phyloP scores from a whole-genome alignment of 495 filamentous ascomycete species.

The Penicillium subrubescens region DNA sequence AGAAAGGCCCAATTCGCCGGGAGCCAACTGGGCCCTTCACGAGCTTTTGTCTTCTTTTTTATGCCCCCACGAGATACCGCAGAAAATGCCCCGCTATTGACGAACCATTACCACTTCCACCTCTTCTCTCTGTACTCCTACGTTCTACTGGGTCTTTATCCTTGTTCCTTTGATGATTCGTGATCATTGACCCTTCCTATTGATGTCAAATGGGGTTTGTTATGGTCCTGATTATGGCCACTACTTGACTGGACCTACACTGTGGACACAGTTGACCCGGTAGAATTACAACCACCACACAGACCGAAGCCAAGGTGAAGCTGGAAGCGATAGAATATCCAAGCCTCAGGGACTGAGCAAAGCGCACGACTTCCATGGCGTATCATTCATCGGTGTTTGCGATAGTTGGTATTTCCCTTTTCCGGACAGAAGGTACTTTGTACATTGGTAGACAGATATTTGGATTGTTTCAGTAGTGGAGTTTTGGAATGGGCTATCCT shows the following conservation, averaged over 20 bases:
- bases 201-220: neutral
- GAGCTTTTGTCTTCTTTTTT: slow-evolving; percentile 28
- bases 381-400: neutral
- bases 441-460: slow-evolving; percentile 20
- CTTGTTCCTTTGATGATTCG: neutral
- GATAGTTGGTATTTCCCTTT: slow-evolving; percentile 3
- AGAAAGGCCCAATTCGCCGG: slow-evolving; percentile 18
- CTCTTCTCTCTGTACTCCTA: neutral
- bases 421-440: neutral
- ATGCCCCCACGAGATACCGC: slow-evolving; percentile 39
- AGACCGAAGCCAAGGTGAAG: neutral
- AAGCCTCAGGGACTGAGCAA: neutral
- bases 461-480: slow-evolving; percentile 11
- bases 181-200: neutral
- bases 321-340: neutral
- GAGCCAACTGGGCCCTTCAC: slow-evolving; percentile 26
- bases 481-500: neutral
- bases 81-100: slow-evolving; percentile 38
- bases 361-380: neutral
- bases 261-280: neutral
- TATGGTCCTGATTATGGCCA: neutral
- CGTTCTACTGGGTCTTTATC: neutral
- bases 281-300: neutral
- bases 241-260: neutral
- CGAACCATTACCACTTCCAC: slow-evolving; percentile 29